Conservation (phyloP, 2,329 filamentous ascomycete species). For the Cercospora sp. region DNA sequence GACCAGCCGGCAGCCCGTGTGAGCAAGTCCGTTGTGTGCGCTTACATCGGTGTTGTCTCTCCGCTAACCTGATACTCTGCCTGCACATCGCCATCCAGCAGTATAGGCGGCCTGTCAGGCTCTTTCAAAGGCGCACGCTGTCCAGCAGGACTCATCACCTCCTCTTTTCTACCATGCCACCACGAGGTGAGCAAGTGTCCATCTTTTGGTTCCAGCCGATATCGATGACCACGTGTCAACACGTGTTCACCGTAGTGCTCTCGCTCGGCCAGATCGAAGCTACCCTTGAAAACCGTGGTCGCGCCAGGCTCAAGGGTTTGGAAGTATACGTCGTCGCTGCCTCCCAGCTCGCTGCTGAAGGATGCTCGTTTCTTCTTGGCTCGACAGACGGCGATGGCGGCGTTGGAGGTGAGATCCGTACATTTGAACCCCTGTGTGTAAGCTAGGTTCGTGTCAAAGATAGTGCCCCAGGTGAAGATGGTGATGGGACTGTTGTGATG, state of each 20-base stretch:
- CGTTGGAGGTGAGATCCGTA: neutral
- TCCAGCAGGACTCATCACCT: neutral
- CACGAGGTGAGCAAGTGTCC: neutral
- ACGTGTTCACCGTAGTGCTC: neutral
- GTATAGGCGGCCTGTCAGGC: neutral
- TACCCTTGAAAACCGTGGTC: neutral
- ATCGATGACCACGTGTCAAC: neutral
- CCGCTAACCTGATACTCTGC: neutral
- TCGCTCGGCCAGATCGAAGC: neutral
- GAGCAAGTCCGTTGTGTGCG: neutral
- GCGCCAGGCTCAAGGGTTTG: neutral
- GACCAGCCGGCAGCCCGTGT: neutral
- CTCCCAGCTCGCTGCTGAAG: neutral
- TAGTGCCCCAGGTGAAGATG: neutral
- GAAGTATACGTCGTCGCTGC: neutral
- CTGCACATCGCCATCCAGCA: neutral
- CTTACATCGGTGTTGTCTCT: neutral
- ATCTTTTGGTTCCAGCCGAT: neutral
- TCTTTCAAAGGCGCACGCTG: neutral
- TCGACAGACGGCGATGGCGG: neutral
- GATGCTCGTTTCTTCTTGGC: neutral
- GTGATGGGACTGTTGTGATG: neutral
- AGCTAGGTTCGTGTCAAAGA: neutral
- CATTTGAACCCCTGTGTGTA: neutral
- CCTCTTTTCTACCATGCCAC: neutral